A percentile compares a stretch with the other conserved stretches of the same genome.
Conservation (phyloP, 306 rosid genomes). For the Castanopsis chinensis region DNA sequence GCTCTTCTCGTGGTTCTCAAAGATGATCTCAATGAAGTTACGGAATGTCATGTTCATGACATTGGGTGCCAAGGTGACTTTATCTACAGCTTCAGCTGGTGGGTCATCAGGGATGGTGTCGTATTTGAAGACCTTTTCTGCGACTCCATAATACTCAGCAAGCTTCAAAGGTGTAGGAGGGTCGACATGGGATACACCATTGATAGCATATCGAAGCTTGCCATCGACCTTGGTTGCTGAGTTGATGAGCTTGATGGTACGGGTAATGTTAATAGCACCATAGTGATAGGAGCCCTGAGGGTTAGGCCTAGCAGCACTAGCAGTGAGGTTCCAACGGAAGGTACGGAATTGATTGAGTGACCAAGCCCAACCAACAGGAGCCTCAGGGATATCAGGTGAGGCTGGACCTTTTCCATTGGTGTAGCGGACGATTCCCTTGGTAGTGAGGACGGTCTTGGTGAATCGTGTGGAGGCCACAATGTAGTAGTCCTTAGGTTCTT, state of each 20-base stretch:
- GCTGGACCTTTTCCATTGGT: slow-evolving; percentile 53
- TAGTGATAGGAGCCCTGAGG: slow-evolving; percentile 91
- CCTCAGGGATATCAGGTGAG: slow-evolving; percentile 43
- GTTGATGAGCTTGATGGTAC: slow-evolving; percentile 65
- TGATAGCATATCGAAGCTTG: slow-evolving; percentile 69
- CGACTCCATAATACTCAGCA: slow-evolving; percentile 55
- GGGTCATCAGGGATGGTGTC: slow-evolving; percentile 38
- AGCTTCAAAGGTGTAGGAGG: slow-evolving; percentile 69
- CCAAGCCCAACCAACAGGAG: slow-evolving; percentile 89
- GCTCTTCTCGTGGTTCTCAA: slow-evolving; percentile 79
- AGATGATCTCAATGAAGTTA: slow-evolving; percentile 62
- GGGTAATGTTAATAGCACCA: slow-evolving; percentile 65
- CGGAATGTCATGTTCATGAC: slow-evolving; percentile 40
- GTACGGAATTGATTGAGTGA: slow-evolving; percentile 83
- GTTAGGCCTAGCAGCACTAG: slow-evolving; percentile 94
- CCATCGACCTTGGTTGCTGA: slow-evolving; percentile 34
- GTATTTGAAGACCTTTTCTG: slow-evolving; percentile 48
- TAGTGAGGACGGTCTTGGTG: slow-evolving; percentile 37
- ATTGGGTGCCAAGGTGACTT: slow-evolving; percentile 24
- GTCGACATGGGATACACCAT: slow-evolving; percentile 65
- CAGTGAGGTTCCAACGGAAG: slow-evolving; percentile 81
- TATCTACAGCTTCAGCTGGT: neutral
- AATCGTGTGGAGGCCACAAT: slow-evolving; percentile 75
- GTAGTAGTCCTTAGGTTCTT: slow-evolving; percentile 65
- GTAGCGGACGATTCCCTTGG: slow-evolving; percentile 56